Conservation (phyloP, 1,284 basidiomycete species). For the Kwoniella shivajii region DNA sequence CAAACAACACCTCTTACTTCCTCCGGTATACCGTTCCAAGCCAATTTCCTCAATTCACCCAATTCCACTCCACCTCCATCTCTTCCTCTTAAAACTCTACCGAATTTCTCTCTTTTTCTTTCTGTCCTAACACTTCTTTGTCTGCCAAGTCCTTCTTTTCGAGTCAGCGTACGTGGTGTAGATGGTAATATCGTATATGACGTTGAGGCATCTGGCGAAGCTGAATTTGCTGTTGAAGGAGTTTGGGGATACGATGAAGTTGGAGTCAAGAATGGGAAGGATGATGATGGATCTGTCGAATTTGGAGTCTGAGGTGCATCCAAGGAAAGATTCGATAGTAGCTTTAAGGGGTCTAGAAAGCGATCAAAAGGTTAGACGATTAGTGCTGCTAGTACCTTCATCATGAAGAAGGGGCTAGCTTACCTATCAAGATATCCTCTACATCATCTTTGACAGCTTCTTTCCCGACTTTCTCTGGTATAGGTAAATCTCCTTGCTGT, state of each 20-base stretch:
- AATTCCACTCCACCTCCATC: constrained; percentile 32
- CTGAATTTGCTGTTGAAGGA: constrained; percentile 35
- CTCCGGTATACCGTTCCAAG: constrained; percentile 92
- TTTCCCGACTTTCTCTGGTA: constrained; percentile 52
- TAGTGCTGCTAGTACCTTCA: constrained; percentile 10
- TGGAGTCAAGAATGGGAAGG: constrained; percentile 35
- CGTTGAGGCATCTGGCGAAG: constrained; percentile 8
- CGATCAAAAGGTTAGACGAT: constrained; percentile 23
- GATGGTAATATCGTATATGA: constrained; percentile 14
- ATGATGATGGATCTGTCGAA: constrained; percentile 26
- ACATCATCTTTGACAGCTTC: constrained; percentile 65
- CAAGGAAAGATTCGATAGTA: constrained; percentile 36
- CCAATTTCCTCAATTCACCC: constrained; percentile 82
- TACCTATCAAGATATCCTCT: constrained; percentile 73
- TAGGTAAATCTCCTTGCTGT: constrained; percentile 11
- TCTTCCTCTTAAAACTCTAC: constrained; percentile 39
- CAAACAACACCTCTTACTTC: constrained; percentile 90
- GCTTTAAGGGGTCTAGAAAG: constrained; percentile 62
- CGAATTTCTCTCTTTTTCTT: constrained; percentile 49
- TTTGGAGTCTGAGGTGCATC: constrained; percentile 30
- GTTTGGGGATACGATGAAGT: constrained; percentile 26
- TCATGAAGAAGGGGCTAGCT: constrained; percentile 17
- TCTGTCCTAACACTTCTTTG: constrained; percentile 62
- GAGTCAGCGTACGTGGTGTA: constrained; percentile 13
- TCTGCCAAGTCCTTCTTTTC: constrained; percentile 58